Percentiles rank a stretch among this genome's conserved stretches.
Evolutionary conservation across 495 filamentous ascomycete species (phyloP).

Genomic region (Eremomyces bilateralis): DNA sequence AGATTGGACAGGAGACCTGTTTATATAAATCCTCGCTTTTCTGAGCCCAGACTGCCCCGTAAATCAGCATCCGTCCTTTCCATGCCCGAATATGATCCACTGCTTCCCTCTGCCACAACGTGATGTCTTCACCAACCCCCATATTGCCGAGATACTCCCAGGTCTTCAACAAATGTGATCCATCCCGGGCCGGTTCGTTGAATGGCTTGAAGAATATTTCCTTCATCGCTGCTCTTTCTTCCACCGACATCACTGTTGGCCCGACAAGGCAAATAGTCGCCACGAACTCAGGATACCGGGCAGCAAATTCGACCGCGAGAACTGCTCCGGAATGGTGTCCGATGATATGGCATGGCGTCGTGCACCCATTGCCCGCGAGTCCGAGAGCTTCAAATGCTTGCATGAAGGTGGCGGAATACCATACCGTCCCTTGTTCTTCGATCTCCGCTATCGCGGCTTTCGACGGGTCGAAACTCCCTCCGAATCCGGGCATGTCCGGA

Average conservation of each 20-base stretch:
- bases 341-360: too few relatives aligned
- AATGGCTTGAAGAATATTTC: constrained; percentile 1
- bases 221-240: background rate
- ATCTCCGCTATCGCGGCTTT: background rate
- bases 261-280: constrained; percentile 1
- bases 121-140: constrained; percentile 2
- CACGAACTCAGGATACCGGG: background rate
- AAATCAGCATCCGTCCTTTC: constrained; percentile 3
- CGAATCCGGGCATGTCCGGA: constrained; percentile 4
- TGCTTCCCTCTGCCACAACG: constrained; percentile 2
- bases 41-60: constrained; percentile 2
- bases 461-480: constrained; percentile 2
- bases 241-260: constrained; percentile 1
- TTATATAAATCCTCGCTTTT: constrained; percentile 1
- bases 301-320: constrained; percentile 1
- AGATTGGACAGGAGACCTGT: background rate
- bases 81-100: constrained; percentile 3
- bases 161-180: constrained; percentile 2
- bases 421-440: constrained; percentile 1
- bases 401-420: constrained; percentile 1
- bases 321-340: constrained; percentile 4
- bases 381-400: background rate
- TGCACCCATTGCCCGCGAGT: background rate
- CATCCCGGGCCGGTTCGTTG: constrained; percentile 1
- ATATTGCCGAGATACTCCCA: constrained; percentile 2